These are phyloP conservation scores for Phyllosticta citrichinensis DNA, from an alignment of 2,329 filamentous ascomycete genomes.

Conservation along the genomic window DNA sequence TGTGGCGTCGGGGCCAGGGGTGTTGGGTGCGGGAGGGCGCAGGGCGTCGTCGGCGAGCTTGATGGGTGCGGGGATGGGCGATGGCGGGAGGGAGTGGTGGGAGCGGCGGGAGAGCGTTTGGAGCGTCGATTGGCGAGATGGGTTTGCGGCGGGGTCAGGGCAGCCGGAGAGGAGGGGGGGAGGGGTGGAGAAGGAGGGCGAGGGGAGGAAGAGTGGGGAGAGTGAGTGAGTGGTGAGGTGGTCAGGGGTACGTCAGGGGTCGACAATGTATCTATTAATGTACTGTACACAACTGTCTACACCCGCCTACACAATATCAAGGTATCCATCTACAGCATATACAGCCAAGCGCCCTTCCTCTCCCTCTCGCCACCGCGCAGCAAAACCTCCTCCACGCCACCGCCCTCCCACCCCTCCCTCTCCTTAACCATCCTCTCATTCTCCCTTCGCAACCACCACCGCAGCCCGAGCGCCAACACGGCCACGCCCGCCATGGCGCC, in stretches of 20 bases:
- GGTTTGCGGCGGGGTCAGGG: background rate
- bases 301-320: background rate
- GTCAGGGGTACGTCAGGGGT: background rate
- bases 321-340: background rate
- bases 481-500: slow-evolving; percentile 40
- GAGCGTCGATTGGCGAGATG: background rate
- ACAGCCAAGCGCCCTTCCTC: background rate
- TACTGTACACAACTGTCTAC: background rate
- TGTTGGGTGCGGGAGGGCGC: background rate
- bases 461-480: slow-evolving; percentile 32
- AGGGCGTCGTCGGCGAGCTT: background rate
- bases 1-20: background rate
- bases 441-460: slow-evolving; percentile 28
- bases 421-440: slow-evolving; percentile 16
- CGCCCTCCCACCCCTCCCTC: background rate
- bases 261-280: background rate
- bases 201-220: background rate
- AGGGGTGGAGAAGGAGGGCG: background rate
- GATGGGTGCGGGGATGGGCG: background rate
- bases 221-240: background rate
- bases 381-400: background rate
- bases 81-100: background rate
- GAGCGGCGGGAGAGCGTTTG: background rate
- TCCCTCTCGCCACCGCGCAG: background rate
- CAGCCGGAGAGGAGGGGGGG: background rate